phyloP scores from a whole-genome alignment of 1,284 basidiomycete species.

The Cystobasidium sp. region DNA sequence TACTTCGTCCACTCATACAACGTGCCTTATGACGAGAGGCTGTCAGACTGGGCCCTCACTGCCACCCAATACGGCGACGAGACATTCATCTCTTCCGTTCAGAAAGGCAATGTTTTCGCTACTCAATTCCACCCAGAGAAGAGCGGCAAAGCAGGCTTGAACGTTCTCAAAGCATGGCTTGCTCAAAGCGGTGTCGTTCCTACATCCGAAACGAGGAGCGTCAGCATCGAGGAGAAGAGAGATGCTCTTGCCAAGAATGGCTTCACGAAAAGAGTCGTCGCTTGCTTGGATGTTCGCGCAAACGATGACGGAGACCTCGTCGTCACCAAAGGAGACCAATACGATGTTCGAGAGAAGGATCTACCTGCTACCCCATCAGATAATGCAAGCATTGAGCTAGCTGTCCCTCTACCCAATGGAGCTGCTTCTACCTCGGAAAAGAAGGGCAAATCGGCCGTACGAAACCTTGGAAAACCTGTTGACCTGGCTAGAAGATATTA shows the following conservation, averaged over 20 bases:
- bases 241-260: conserved; percentile 58
- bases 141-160: conserved; percentile 86
- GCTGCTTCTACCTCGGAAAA: conserved; percentile 41
- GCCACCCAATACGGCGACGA: conserved; percentile 92
- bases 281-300: conserved; percentile 95
- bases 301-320: conserved; percentile 97
- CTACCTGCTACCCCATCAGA: conserved; percentile 41
- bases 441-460: conserved; percentile 67
- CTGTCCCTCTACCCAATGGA: conserved; percentile 55
- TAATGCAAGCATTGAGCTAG: conserved; percentile 43
- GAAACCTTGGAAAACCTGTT: conserved; percentile 97
- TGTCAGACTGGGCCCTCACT: conserved; percentile 74
- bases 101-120: conserved; percentile 84
- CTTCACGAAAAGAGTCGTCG: conserved; percentile 91
- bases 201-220: neutral
- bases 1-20: conserved; percentile 99
- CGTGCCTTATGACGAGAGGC: conserved; percentile 68
- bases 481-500: conserved; percentile 88
- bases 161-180: conserved; percentile 82
- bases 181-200: conserved; percentile 58
- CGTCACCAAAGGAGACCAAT: conserved; percentile 99
- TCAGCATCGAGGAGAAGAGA: conserved; percentile 28
- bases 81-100: conserved; percentile 85
- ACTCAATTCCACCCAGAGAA: conserved; percentile 99
- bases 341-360: conserved; percentile 84